These are phyloP conservation scores for Bruguiera hainesii DNA, from an alignment of 441 rosid genomes.

Conservation along the genomic window DNA sequence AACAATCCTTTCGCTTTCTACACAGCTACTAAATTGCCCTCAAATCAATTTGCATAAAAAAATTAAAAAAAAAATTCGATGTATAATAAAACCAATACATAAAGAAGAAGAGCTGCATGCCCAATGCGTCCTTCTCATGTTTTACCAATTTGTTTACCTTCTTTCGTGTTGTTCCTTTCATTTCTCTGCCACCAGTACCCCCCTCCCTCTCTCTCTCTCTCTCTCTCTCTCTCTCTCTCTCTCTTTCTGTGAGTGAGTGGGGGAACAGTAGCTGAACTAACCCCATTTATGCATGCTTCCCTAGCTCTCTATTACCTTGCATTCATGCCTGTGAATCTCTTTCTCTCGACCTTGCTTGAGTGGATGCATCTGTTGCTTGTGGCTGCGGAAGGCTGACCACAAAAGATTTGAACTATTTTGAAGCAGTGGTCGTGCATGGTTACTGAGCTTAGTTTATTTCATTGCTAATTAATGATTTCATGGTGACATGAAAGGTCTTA, in stretches of 20 bases:
- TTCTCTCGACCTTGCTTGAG: not conserved
- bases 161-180: conserved; percentile 53
- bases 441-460: not conserved
- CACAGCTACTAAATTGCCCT: no score
- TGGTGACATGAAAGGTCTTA: conserved; percentile 16
- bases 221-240: conserved; percentile 1
- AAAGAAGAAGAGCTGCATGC: not conserved
- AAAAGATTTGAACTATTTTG: no score
- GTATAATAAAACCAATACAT: no score
- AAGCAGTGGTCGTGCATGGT: no score
- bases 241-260: not conserved
- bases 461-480: conserved; percentile 1
- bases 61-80: no score
- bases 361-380: not conserved
- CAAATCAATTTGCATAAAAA: no score
- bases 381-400: no score
- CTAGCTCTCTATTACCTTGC: not conserved
- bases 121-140: conserved; percentile 21
- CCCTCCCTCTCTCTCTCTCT: conserved; percentile 9
- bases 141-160: conserved; percentile 41
- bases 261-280: not conserved
- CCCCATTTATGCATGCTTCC: conserved; percentile 14
- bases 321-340: not conserved
- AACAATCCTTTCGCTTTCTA: no score
- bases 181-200: conserved; percentile 8